Percentiles rank a stretch among this genome's conserved stretches.
Conservation (phyloP, 768 basidiomycete genomes). For the Paxillus rubicundulus region DNA sequence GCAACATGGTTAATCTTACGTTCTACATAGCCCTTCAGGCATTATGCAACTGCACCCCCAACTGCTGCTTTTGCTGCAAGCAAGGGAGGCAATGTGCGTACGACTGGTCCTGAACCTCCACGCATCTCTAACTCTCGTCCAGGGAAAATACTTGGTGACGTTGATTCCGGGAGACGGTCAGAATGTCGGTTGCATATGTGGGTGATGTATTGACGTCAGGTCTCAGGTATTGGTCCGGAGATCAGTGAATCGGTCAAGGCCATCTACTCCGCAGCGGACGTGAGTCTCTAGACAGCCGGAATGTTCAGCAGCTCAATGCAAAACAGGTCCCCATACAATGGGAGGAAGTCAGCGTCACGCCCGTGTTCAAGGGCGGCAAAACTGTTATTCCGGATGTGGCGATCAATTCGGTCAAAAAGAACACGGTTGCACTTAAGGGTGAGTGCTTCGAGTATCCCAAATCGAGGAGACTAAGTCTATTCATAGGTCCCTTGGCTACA, state of each 20-base stretch:
- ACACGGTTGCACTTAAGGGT: slow-evolving; percentile 98
- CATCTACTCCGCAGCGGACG: slow-evolving; percentile 88
- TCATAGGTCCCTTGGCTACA: slow-evolving; percentile 87
- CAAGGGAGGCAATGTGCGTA: slow-evolving; percentile 80
- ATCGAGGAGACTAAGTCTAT: slow-evolving; percentile 6
- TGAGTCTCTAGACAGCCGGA: slow-evolving; percentile 31
- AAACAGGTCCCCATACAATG: slow-evolving; percentile 92
- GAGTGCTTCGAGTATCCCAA: slow-evolving; percentile 13
- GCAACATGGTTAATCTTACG: slow-evolving; percentile 7
- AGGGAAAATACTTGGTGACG: slow-evolving; percentile 98
- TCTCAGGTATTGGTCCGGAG: slow-evolving; percentile 93
- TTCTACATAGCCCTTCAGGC: slow-evolving; percentile 47
- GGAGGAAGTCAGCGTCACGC: slow-evolving; percentile 98
- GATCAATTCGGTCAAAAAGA: slow-evolving; percentile 89
- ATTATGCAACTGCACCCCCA: slow-evolving; percentile 69
- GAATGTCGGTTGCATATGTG: slow-evolving; percentile 11
- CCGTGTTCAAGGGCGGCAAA: slow-evolving; percentile 91
- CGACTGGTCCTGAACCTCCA: not conserved
- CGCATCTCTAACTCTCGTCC: slow-evolving; percentile 6
- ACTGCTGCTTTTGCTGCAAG: slow-evolving; percentile 89
- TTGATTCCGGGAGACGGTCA: slow-evolving; percentile 95
- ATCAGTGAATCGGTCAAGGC: slow-evolving; percentile 94
- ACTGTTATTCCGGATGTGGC: slow-evolving; percentile 94
- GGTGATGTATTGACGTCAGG: slow-evolving; percentile 15
- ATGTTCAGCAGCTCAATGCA: slow-evolving; percentile 10